Base-by-base conservation (phyloP, 768 basidiomycete species). In the Agaricus sinodeliciosus region DNA sequence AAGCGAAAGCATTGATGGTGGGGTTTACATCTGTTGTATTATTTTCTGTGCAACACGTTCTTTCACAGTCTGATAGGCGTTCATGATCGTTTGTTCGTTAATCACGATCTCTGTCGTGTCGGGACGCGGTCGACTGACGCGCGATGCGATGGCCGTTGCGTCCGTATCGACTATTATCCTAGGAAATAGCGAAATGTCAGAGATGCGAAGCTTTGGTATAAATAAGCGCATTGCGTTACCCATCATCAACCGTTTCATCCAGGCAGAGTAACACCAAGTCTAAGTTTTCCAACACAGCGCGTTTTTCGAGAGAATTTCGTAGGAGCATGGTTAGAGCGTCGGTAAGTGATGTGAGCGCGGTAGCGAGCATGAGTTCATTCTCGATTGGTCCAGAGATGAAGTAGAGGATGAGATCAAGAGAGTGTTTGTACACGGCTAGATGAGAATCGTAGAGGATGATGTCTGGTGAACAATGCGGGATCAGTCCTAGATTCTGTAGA, bases 161-260 rank as follows among this genome's bases (percentile, higher is more conserved):
- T 99, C 96, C 0, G 95, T 98, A 69, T 98, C 95, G 16, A 98
- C 85, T 58, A 98, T 94, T 64, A 98, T 90, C 15, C 95, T 97
- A 65, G 4, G 46, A 25, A 5, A 43, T 16, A 45, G 43, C 19
- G 26, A 26, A 26, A 19, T 27, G 46, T 49, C 43, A 52, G 43
- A 27, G 47, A 43, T 25, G n/a, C 39, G 41, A 5, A 35, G 43
- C 11, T 31, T 9, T 13, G 1, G 46, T 19, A 13, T 36, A 16
- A n/a, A 25, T 28, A 43, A 45, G 26, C 49, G 42, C 41, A 36
- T 39, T 27, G 76, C 84, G 60, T 39, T 67, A 97, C 95, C 96
- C 96, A 64, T 99, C 94, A 68, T 99, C 96, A 54, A 98, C 84
- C 2, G 93, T 95, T 73, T 99, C 96, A 69, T 98, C 96, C 47